A percentile compares a stretch with the other conserved stretches of the same genome.
phyloP scores from a whole-genome alignment of 176 grass and related monocot species.

The Carex scoparia region DNA sequence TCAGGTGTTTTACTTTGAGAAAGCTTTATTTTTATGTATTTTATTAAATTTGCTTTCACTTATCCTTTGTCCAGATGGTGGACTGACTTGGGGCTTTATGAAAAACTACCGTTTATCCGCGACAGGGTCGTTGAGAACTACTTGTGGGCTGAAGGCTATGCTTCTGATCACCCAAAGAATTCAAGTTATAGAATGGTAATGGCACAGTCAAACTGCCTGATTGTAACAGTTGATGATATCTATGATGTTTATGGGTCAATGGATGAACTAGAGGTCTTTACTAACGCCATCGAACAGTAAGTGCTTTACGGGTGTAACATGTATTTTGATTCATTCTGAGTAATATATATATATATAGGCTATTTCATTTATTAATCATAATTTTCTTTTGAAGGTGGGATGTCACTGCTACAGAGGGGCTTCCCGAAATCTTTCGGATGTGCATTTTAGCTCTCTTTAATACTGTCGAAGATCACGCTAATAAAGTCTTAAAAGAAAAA shows the following conservation, averaged over 20 bases:
- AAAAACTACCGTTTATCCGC: slow-evolving; percentile 21
- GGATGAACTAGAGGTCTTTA: slow-evolving; percentile 34
- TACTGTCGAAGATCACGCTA: not conserved
- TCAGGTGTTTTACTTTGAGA: not conserved
- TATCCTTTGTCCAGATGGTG: slow-evolving; percentile 21
- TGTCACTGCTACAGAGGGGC: not conserved
- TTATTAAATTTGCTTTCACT: not conserved
- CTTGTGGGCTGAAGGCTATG: not conserved
- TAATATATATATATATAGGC: not conserved
- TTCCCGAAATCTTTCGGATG: slow-evolving; percentile 20
- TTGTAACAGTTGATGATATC: slow-evolving; percentile 18
- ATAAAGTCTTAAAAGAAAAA: slow-evolving; percentile 2
- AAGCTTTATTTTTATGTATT: not conserved
- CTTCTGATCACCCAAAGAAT: slow-evolving; percentile 10
- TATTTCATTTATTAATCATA: not conserved
- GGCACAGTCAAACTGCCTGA: not conserved
- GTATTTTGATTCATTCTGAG: not conserved
- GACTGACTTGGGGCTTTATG: not conserved
- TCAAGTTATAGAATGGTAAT: not conserved
- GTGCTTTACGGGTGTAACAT: not conserved
- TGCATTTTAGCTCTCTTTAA: slow-evolving; percentile 20
- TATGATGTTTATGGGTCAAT: slow-evolving; percentile 28
- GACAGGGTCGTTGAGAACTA: slow-evolving; percentile 22
- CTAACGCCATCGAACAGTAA: slow-evolving; percentile 19
- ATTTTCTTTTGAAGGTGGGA: slow-evolving; percentile 28